Evolutionary conservation across 768 basidiomycete species (phyloP).

Genomic region (Chiua virens): DNA sequence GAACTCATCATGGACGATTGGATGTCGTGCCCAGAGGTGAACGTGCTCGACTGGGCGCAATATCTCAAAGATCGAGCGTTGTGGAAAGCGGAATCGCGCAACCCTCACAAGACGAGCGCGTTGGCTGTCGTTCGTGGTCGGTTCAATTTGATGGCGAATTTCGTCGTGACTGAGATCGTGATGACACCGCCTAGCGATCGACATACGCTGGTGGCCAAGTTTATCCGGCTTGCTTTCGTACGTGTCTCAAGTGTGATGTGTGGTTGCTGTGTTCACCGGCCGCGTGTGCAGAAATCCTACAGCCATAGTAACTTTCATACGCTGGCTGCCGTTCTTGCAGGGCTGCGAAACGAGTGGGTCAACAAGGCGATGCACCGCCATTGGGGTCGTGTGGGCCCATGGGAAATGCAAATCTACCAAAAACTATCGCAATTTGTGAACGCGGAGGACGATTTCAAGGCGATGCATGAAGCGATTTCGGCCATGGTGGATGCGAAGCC

Average conservation of each 20-base stretch:
- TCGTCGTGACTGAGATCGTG: conserved; percentile 78
- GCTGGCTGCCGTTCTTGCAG: conserved; percentile 76
- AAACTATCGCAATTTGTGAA: conserved; percentile 70
- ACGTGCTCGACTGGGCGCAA: conserved; percentile 81
- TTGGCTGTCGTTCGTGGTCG: conserved; percentile 74
- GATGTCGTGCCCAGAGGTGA: conserved; percentile 58
- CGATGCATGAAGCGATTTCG: conserved; percentile 65
- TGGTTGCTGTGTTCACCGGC: neutral
- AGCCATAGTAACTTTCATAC: conserved; percentile 74
- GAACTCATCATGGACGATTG: conserved; percentile 80
- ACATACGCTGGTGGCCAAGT: conserved; percentile 65
- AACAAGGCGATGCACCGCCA: conserved; percentile 62
- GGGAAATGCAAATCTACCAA: conserved; percentile 71
- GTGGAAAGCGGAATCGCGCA: conserved; percentile 62
- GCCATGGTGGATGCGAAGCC: conserved; percentile 67
- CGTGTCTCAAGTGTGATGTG: conserved; percentile 22
- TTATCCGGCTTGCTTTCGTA: conserved; percentile 86
- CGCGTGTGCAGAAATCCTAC: conserved; percentile 68
- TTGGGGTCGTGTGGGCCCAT: conserved; percentile 65
- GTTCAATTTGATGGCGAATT: conserved; percentile 83
- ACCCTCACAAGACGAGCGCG: conserved; percentile 64
- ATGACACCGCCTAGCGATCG: conserved; percentile 69
- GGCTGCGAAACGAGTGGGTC: conserved; percentile 70
- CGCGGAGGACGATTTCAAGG: conserved; percentile 67
- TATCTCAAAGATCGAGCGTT: conserved; percentile 75